Base-by-base conservation (phyloP, 176 grass and related monocot genomes). In the Hsuehochloa calcarea region DNA sequence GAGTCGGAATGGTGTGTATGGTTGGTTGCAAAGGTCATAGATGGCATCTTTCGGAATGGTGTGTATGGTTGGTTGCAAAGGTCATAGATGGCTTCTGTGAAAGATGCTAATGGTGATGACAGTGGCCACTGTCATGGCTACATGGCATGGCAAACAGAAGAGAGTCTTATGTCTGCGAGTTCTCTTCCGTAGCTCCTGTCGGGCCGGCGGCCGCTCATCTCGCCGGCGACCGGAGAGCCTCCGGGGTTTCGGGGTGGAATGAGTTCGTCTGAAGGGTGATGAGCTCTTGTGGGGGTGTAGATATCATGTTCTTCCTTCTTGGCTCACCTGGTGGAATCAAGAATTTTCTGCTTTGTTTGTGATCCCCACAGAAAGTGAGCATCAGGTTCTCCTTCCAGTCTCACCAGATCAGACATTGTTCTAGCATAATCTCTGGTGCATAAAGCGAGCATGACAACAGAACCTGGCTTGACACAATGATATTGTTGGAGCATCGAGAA, bases 171-270 rank as follows among this genome's bases (percentile, higher is more conserved):
- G 60, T 13, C 60, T 27, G 1, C 67, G 9, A 60, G 50, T 0
- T 74, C 31, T 34, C 31, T 34, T 34, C 83, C 65, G 8, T 70
- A 77, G 46, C 84, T 90, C 55, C 79, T 66, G 1, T 77, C 85
- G 4, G 26, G 43, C 65, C 46, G 46, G 19, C n/a, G 52, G 72
- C 72, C 19, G 26, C 20, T 27, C 46, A 87, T 72, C 34, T 78
- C 19, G 25, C 19, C 5, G 11, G 65, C 5, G 31, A 35, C 47
- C 11, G 16, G 43, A 45, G 70, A 45, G 23, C 15, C 7, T 1
- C 10, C 25, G 6, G 20, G 56, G 31, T 40, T 38, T 29, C 20
- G 15, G 0, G 25, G 22, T 22, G 5, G 50, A 22, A 10, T 10
- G 4, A 9, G 26, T 35, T 25, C 19, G 38, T 58, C 22, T 29